Base-by-base conservation (phyloP, 2,329 filamentous ascomycete genomes). In the Sporothrix luriei region DNA sequence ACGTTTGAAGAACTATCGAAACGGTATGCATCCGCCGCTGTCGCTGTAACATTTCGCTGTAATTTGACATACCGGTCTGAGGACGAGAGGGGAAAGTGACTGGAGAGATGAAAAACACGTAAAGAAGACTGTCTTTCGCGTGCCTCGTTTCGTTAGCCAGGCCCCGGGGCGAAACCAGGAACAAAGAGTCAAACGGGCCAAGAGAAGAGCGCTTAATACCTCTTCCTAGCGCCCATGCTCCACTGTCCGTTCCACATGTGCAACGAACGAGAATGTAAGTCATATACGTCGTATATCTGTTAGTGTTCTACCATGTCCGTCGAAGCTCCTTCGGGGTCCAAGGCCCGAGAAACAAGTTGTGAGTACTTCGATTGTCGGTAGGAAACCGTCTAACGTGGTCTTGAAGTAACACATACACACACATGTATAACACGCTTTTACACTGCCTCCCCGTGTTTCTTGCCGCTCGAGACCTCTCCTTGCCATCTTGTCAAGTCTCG, bases 131-230 rank as follows among this genome's bases (percentile, higher is more conserved):
- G n/a, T n/a, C 13, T 46, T n/a, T 43, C 21, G 6, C 24, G 24
- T 21, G 51, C 33, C 29, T 38, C 40, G 54, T 21, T 57, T 62
- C 57, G 33, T 46, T 46, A 46, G 57, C 57, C 57, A 64, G 43
- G 43, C 61, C 57, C 40, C 43, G 43, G 33, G 33, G 61, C 16
- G 24, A 64, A 64, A 64, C 49, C 49, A 14, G 14, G 14, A 43
- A 33, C 61, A 48, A 48, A 48, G 61, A 48, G 6, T 33, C 33
- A 46, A n/a, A 48, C 19, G 43, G 43, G 16, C 43, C 43, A 48
- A 4, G 5, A 48, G 16, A 19, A 46, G 40, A 16, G 13, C 11
- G 43, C 16, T 48, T 48, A 16, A 16, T 5, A 33, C 6, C 33
- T 38, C n/a, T 10, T 7, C 10, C 38, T 61, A 61, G 54, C 29